Evolutionary conservation across 441 rosid species (phyloP), one percentile per base, ranked within the genome.

Genomic region (Francoa sonchifolia): DNA sequence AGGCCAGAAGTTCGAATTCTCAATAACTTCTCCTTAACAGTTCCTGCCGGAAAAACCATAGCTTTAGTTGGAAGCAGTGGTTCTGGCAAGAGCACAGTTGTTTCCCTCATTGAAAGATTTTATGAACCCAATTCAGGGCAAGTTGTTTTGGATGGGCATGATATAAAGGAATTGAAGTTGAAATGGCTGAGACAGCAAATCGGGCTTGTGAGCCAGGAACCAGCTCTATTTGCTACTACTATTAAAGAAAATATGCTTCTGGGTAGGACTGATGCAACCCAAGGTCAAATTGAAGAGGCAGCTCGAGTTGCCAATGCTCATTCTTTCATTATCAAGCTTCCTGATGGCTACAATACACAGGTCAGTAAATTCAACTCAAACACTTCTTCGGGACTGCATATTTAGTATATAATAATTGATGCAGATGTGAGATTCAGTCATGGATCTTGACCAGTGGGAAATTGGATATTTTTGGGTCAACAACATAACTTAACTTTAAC

Each of bases 31-130:
- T 69, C 69, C 3, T 77, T 92, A 18, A 72, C 54, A 20, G 94
- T 92, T 33, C 94, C 99, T 0, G 88, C 99, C 1, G 99, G 97
- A 16, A 92, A 81, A 61, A 92, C 97, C 28, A 83, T 92, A 34
- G 99, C 99, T 62, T 69, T 92, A 68, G 99, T 87, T 3, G 99
- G 99, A 27, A 87, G 97, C 67, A 92, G 99, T 10, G 99, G 99
- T 55, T 92, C 96, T 2, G 99, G 99, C 8, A 92, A 92, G 70
- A 92, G 99, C 65, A 92, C 99, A 0, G 95, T 83, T 19, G 99
- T 92, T n/a, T 77, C 99, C 10, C 88, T 92, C 52, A 92, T 92
- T 14, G 99, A 92, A 64, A 58, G 99, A 70, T 92, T 92, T 58
- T 92, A 92, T 22, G 95, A 87, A 66, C 99, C 99, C 18, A 61